Conservation (phyloP, 2,329 filamentous ascomycete genomes). For the Fusarium stilboides region DNA sequence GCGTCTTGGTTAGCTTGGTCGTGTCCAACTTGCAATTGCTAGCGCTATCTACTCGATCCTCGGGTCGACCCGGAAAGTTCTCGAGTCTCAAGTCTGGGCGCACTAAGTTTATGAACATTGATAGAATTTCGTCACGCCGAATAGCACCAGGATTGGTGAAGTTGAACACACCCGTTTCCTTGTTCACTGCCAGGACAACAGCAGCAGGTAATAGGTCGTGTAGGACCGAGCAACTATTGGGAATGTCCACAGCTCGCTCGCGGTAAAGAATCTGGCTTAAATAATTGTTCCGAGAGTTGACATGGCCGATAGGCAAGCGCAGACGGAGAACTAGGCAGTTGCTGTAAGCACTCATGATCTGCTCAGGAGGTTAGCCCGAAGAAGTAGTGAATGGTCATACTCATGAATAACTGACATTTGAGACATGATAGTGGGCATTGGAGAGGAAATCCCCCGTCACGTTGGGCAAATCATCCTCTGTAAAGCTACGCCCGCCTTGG, state of each 20-base stretch:
- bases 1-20: conserved; percentile 72
- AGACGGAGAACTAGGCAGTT: conserved; percentile 76
- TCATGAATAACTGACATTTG: conserved; percentile 55
- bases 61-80: conserved; percentile 77
- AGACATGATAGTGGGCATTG: conserved; percentile 71
- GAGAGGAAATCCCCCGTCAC: conserved; percentile 72
- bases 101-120: conserved; percentile 74
- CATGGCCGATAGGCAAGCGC: conserved; percentile 78
- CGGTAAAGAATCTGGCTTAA: conserved; percentile 78
- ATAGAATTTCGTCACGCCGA: conserved; percentile 77
- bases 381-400: too few relatives aligned
- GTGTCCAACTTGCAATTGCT: conserved; percentile 77
- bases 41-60: conserved; percentile 70
- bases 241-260: conserved; percentile 75
- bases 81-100: conserved; percentile 73
- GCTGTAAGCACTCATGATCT: conserved; percentile 74
- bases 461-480: conserved; percentile 75
- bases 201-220: conserved; percentile 74
- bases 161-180: conserved; percentile 76
- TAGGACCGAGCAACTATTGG: conserved; percentile 78
- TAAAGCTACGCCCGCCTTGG: conserved; percentile 71
- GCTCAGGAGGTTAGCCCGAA: background rate
- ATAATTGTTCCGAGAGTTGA: conserved; percentile 76
- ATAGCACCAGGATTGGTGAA: conserved; percentile 80
- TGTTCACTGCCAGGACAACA: conserved; percentile 72